These are phyloP conservation scores for Aspergillus pseudoterreus DNA, from an alignment of 2,329 filamentous ascomycete species.

Conservation along the genomic window DNA sequence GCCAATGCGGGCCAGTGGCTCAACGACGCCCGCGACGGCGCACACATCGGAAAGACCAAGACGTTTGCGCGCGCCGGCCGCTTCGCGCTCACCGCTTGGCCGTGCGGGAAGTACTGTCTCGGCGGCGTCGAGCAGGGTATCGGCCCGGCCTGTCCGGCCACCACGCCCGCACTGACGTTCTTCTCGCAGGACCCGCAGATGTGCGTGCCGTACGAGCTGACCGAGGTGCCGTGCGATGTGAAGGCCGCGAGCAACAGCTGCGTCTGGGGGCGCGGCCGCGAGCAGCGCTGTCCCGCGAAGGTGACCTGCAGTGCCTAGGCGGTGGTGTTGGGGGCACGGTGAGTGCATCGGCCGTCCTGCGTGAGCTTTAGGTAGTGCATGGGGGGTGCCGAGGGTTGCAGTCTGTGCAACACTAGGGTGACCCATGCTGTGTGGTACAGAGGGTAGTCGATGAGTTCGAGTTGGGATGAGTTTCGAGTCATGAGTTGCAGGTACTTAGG, in stretches of 20 bases:
- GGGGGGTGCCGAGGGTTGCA: too few relatives aligned
- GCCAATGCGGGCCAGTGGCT: slow-evolving; percentile 8
- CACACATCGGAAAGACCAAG: slow-evolving; percentile 9
- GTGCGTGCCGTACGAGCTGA: slow-evolving; percentile 9
- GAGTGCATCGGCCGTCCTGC: too few relatives aligned
- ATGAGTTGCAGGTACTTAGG: too few relatives aligned
- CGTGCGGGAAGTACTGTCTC: slow-evolving; percentile 12
- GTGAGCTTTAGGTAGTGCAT: too few relatives aligned
- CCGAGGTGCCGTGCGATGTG: slow-evolving; percentile 12
- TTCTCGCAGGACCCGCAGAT: slow-evolving; percentile 10
- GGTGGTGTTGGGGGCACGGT: too few relatives aligned
- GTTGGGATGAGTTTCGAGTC: too few relatives aligned
- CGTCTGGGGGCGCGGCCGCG: slow-evolving; percentile 9
- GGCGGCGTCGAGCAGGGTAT: slow-evolving; percentile 7
- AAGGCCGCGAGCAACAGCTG: slow-evolving; percentile 9
- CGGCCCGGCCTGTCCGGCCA: slow-evolving; percentile 9
- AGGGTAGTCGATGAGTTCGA: too few relatives aligned
- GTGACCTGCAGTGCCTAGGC: slow-evolving; percentile 2
- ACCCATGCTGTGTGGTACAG: too few relatives aligned
- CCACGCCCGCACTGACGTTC: slow-evolving; percentile 9
- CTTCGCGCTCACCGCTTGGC: slow-evolving; percentile 10
- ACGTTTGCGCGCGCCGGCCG: slow-evolving; percentile 3
- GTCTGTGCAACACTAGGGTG: too few relatives aligned
- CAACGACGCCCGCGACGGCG: slow-evolving; percentile 8
- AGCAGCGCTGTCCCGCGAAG: slow-evolving; percentile 7